Base-by-base conservation (phyloP, 164 flowering plant species). In the Vitis riparia region DNA sequence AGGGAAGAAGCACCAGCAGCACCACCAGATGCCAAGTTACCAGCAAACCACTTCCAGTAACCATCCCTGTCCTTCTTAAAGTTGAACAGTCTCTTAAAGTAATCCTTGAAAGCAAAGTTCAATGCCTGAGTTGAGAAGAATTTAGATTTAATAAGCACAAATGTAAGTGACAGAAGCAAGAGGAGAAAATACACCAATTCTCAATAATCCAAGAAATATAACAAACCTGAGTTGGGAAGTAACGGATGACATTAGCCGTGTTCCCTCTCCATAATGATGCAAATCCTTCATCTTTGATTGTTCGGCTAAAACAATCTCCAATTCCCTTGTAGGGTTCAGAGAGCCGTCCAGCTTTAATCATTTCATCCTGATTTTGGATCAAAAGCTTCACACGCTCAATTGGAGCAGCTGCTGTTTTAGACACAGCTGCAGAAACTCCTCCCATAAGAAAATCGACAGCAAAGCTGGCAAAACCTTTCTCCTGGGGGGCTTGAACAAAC, bases 21-120 rank as follows among this genome's bases (percentile, higher is more conserved):
- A 81, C 91, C 94, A 75, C 97, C 97, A 71, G 97, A 91, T 58
- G 83, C 97, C 81, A 91, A 82, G 82, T 91, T 91, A 11, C 94
- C 92, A 63, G 88, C 93, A 71, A 91, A 91, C 91, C 93, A 88
- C 60, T 81, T 83, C 96, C 93, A 89, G 83, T 88, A 91, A 49
- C 92, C 92, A 81, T 91, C 94, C 67, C 80, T 79, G 76, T 91
- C 97, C 71, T 91, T 89, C 91, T 86, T 91, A 83, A 87, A 89
- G 84, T 85, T 87, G 65, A 91, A 90, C 48, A 89, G 78, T 64
- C 87, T 84, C 89, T 91, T 91, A 70, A 89, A 91, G 89, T 91
- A 90, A 75, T 91, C 97, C 78, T 91, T 91, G 78, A 91, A 91
- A 51, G 97, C 97, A 85, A 91, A 91, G 88, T 91, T 90, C 83